phyloP scores from a whole-genome alignment of 2,329 filamentous ascomycete species.

The Daldinia sp. region DNA sequence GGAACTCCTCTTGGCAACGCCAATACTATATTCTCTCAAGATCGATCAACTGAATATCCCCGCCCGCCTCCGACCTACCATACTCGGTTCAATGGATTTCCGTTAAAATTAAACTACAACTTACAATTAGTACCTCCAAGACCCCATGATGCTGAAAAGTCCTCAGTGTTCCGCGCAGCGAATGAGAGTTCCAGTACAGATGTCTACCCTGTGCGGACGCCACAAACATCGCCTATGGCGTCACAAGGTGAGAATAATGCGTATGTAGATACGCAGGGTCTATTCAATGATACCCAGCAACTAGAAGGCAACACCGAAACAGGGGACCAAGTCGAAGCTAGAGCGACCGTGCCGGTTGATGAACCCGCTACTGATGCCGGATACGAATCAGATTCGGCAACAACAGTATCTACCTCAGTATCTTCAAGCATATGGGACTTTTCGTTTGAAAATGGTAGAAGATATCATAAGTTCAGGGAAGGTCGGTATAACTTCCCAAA shows the following conservation, averaged over 20 bases:
- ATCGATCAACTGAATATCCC: conserved; percentile 17
- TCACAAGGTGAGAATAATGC: conserved; percentile 15
- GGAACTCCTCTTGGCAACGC: conserved; percentile 22
- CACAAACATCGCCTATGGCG: conserved; percentile 23
- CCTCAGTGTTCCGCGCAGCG: conserved; percentile 8
- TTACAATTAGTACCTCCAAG: conserved; percentile 24
- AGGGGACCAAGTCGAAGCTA: conserved; percentile 26
- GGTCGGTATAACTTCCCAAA: conserved; percentile 57
- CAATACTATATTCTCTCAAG: conserved; percentile 3
- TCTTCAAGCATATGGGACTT: conserved; percentile 55
- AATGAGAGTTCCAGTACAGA: conserved; percentile 20
- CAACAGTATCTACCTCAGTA: conserved; percentile 49
- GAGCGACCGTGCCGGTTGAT: conserved; percentile 26
- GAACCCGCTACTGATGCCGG: conserved; percentile 36
- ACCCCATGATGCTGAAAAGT: conserved; percentile 18
- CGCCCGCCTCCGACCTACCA: conserved; percentile 14
- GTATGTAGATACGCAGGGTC: conserved; percentile 11
- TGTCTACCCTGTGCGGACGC: conserved; percentile 29
- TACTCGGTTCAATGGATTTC: conserved; percentile 20
- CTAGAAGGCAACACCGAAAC: conserved; percentile 30
- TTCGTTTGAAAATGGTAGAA: conserved; percentile 57
- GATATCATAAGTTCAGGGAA: conserved; percentile 58
- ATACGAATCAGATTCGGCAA: conserved; percentile 43
- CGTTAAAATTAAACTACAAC: conserved; percentile 25
- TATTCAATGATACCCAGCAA: conserved; percentile 11